These are phyloP conservation scores for Dysphania ambrosioides DNA, from an alignment of 148 eudicot species.

Conservation along the genomic window DNA sequence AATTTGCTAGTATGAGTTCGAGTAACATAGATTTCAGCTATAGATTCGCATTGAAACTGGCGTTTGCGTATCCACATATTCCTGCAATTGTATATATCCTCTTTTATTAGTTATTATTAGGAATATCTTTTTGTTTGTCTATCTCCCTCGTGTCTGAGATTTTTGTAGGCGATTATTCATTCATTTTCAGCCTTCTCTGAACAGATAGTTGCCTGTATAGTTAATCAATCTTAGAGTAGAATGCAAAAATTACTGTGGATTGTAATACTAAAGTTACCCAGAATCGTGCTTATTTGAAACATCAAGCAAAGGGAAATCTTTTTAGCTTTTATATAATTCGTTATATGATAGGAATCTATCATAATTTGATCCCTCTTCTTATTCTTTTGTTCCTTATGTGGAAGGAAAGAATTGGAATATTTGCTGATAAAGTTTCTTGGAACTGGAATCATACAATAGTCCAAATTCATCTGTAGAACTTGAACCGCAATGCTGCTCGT, in stretches of 20 bases:
- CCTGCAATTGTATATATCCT: slow-evolving; percentile 24
- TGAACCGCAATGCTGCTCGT: no score
- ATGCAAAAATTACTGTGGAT: background rate
- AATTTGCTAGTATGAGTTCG: no score
- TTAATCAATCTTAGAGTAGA: slow-evolving; percentile 4
- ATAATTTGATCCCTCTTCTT: background rate
- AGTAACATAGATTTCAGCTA: background rate
- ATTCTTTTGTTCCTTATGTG: background rate
- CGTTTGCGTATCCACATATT: background rate
- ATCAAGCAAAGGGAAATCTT: background rate
- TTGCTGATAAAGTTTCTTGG: background rate
- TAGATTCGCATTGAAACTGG: background rate
- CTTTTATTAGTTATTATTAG: slow-evolving; percentile 16
- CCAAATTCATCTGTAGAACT: background rate
- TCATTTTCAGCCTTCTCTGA: background rate
- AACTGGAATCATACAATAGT: background rate
- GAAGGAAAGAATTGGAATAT: slow-evolving; percentile 4
- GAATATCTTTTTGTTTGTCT: background rate
- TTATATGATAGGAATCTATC: background rate
- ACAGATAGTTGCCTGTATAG: slow-evolving; percentile 11
- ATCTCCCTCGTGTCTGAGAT: background rate
- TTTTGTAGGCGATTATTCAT: slow-evolving; percentile 11
- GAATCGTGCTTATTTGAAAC: background rate
- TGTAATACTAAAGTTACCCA: background rate
- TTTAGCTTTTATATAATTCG: background rate